These are phyloP conservation scores for Thielaviopsis populi DNA, from an alignment of 2,329 filamentous ascomycete genomes.

Conservation along the genomic window DNA sequence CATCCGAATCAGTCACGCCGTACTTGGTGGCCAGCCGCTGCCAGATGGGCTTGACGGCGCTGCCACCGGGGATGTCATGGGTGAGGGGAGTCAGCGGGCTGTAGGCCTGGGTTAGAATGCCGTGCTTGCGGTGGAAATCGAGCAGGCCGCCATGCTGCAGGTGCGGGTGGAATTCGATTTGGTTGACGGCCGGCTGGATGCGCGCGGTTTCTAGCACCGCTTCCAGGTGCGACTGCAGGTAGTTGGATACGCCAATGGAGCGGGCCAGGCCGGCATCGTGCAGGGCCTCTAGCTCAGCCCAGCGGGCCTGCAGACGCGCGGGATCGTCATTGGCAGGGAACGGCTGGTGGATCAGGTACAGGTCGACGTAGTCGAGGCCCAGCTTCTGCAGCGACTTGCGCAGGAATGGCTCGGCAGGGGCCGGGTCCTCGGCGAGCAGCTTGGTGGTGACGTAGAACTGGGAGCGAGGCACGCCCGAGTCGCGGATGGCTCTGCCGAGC, in stretches of 20 bases:
- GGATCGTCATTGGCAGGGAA: conserved; percentile 32
- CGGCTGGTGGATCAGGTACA: conserved; percentile 50
- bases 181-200: conserved; percentile 54
- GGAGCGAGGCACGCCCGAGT: conserved; percentile 46
- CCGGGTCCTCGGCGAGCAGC: conserved; percentile 28
- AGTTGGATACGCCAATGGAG: conserved; percentile 70
- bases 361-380: conserved; percentile 55
- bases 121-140: conserved; percentile 39
- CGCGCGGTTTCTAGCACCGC: conserved; percentile 42
- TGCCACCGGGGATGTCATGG: conserved; percentile 30
- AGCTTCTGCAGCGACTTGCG: conserved; percentile 47
- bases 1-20: conserved; percentile 38
- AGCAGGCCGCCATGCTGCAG: conserved; percentile 48
- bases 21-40: conserved; percentile 41
- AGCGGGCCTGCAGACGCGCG: conserved; percentile 37
- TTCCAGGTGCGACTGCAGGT: conserved; percentile 41
- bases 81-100: conserved; percentile 38
- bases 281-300: conserved; percentile 50
- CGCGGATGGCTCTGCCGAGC: conserved; percentile 56
- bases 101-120: conserved; percentile 43
- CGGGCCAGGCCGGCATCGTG: conserved; percentile 48
- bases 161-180: conserved; percentile 71
- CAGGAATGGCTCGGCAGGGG: conserved; percentile 36
- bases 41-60: conserved; percentile 39
- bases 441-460: conserved; percentile 56